Evolutionary conservation across 23 red algal genomes (phyloP).

Genomic region (Gracilaria gracilis): DNA sequence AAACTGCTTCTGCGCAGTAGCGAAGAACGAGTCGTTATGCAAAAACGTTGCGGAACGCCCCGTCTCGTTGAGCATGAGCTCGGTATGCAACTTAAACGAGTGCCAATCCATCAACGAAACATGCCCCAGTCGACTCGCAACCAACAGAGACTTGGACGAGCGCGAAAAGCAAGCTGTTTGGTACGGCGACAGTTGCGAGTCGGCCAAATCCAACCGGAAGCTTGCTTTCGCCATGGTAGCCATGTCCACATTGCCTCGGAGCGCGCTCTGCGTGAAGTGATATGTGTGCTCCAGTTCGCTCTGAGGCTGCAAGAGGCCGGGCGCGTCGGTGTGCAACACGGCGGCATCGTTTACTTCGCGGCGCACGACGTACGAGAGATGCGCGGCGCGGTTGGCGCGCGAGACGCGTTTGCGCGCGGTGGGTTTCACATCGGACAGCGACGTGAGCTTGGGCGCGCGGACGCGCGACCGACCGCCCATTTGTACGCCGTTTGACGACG

Average conservation of each 20-base stretch:
- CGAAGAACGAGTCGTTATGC: conserved; percentile 89
- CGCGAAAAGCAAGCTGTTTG: conserved; percentile 77
- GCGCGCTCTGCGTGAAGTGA: conserved; percentile 60
- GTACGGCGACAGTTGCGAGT: conserved; percentile 67
- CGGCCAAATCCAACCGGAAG: conserved; percentile 60
- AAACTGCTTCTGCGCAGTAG: conserved; percentile 78
- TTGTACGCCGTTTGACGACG: not conserved
- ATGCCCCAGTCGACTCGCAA: conserved; percentile 83
- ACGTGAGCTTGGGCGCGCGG: not conserved
- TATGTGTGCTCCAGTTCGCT: conserved; percentile 77
- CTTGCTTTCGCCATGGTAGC: conserved; percentile 49
- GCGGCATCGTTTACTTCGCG: conserved; percentile 24
- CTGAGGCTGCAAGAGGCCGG: conserved; percentile 69
- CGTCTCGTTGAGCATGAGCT: conserved; percentile 84
- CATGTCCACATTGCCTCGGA: conserved; percentile 50
- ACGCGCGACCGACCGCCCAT: conserved; percentile 6
- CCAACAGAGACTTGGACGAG: conserved; percentile 69
- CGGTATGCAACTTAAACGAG: conserved; percentile 40
- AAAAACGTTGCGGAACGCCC: conserved; percentile 82
- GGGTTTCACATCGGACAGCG: conserved; percentile 10
- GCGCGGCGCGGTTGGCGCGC: conserved; percentile 15
- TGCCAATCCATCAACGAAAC: conserved; percentile 83
- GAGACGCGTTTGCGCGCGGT: conserved; percentile 11
- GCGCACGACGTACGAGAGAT: not conserved
- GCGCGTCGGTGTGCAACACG: conserved; percentile 64